Base-by-base conservation (phyloP, 169 alveolate species). In the Babesia sp. region DNA sequence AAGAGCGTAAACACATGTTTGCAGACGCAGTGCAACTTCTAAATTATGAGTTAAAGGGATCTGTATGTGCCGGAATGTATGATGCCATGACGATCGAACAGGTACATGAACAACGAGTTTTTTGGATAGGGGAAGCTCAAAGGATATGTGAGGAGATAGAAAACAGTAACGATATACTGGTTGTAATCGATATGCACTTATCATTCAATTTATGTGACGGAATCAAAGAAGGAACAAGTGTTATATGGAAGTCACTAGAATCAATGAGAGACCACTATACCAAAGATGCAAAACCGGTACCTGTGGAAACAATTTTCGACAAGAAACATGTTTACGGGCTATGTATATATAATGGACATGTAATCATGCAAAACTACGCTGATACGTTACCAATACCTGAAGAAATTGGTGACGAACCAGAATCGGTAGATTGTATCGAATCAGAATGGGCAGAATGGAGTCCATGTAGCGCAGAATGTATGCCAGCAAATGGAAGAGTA, bases 401-500 rank as follows among this genome's bases (percentile, higher is more conserved):
- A 33, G 29, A 3, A 11, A 29, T 16, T 0, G 67, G 34, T 9
- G 16, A 14, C 8, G 50, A 24, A 3, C 41, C 50, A 6, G 41
- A 55, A n/a, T 18, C 12, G 8, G 41, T 41, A 0, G 83, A 72
- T 26, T 74, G 85, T 66, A 20, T 74, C 22, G 76, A 74, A 28
- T 28, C 69, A 24, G 77, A 74, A 24, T 74, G 85, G 85, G 71
- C 3, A n/a, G 85, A 74, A 6, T 74, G 85, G 85, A 29, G 55
- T 18, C 26, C 37, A 6, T 74, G 85, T 18, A 41, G 64, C 45
- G 54, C n/a, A 1, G 54, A 36, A 16, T 74, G 85, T 50, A 61
- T 50, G 24, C 79, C 68, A n/a, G 69, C 33, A 20, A 33, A 2
- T 11, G 54, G 64, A 0, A 3, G 12, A 16, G 63, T 53, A 5